phyloP scores from a whole-genome alignment of 306 rosid species.

The Vachellia pachyceras region DNA sequence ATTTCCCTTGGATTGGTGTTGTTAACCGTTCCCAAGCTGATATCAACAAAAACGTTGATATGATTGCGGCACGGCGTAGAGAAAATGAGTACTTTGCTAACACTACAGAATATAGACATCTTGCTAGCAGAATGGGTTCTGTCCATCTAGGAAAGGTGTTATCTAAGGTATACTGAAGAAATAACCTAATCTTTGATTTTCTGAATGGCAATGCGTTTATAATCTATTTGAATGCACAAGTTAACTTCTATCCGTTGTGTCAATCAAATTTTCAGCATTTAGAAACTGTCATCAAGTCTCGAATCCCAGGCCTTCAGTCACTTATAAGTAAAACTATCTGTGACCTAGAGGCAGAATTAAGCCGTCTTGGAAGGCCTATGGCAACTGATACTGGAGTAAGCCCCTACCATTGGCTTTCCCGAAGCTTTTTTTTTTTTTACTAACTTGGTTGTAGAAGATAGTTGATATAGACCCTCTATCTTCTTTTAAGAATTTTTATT shows the following conservation, averaged over 20 bases:
- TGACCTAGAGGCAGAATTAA: conserved; percentile 87
- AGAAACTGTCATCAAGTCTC: conserved; percentile 95
- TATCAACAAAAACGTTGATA: conserved; percentile 98
- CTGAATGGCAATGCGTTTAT: conserved; percentile 24
- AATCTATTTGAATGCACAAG: conserved; percentile 1
- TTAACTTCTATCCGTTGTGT: background rate
- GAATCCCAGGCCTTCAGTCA: conserved; percentile 93
- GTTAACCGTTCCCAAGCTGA: conserved; percentile 97
- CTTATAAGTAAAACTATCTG: conserved; percentile 85
- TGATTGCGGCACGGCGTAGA: conserved; percentile 98
- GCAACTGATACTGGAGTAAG: conserved; percentile 96
- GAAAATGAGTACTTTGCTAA: conserved; percentile 82
- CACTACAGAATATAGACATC: conserved; percentile 90
- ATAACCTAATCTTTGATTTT: conserved; percentile 15
- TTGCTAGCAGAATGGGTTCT: conserved; percentile 94
- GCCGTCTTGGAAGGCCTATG: conserved; percentile 92
- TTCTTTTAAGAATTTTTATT: background rate
- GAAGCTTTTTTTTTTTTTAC: too few relatives aligned
- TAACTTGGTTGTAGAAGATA: background rate
- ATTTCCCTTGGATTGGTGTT: conserved; percentile 96
- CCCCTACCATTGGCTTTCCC: background rate
- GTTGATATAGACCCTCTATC: background rate
- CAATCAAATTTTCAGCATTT: conserved; percentile 70
- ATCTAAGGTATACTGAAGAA: conserved; percentile 70
- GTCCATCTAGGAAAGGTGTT: conserved; percentile 96